Conservation (phyloP, 306 rosid genomes). For the apple (Malus domestica) region DNA sequence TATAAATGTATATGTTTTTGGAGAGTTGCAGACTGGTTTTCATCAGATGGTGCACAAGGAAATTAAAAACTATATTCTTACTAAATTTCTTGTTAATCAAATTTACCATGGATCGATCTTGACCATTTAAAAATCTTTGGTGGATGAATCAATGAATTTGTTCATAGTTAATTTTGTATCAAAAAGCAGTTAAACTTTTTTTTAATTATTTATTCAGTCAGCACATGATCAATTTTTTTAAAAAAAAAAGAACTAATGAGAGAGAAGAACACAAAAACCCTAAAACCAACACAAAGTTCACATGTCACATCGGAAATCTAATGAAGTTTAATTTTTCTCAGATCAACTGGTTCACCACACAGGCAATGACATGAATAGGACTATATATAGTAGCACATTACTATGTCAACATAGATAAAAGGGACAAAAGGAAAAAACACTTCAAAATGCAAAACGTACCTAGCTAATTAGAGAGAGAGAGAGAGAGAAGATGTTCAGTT, state of each 20-base stretch:
- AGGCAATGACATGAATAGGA: neutral
- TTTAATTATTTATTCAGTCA: too few relatives aligned
- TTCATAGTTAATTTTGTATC: too few relatives aligned
- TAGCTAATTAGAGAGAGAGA: neutral
- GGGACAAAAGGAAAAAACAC: neutral
- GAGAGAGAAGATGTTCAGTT: neutral
- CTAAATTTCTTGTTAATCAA: neutral
- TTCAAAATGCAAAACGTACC: neutral
- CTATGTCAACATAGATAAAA: neutral
- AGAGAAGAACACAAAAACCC: neutral
- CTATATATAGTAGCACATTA: neutral
- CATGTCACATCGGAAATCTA: neutral
- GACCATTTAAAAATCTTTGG: neutral
- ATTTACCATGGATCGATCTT: neutral
- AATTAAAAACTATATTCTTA: neutral
- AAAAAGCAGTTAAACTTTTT: too few relatives aligned
- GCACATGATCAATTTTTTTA: too few relatives aligned
- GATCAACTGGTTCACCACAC: neutral
- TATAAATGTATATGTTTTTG: neutral
- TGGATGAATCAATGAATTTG: too few relatives aligned
- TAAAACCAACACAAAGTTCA: neutral
- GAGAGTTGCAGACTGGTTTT: neutral
- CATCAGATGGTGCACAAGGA: neutral
- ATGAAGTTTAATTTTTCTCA: neutral
- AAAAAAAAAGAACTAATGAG: neutral